phyloP scores from a whole-genome alignment of 1,284 basidiomycete species.

The Ceratobasidium sp. region DNA sequence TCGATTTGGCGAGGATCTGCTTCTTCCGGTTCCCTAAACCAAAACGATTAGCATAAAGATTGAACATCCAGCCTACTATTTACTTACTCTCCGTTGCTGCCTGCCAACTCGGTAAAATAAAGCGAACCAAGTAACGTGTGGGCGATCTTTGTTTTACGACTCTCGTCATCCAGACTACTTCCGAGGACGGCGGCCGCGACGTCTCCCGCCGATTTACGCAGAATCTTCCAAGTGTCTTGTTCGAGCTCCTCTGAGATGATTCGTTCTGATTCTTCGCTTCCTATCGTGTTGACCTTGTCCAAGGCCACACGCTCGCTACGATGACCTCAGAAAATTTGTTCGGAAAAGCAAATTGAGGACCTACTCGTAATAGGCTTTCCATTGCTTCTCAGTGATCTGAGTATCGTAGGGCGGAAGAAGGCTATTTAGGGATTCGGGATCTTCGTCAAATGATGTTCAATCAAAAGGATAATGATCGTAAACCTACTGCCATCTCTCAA shows the following conservation, averaged over 20 bases:
- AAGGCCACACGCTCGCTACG: neutral
- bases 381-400: slow-evolving; percentile 4
- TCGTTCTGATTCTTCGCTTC: neutral
- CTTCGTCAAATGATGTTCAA: too few species aligned
- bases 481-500: too few species aligned
- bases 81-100: slow-evolving; percentile 9
- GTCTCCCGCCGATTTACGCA: neutral
- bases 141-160: neutral
- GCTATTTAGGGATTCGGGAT: neutral
- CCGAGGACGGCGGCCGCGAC: neutral
- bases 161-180: slow-evolving; percentile 10
- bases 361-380: slow-evolving; percentile 8
- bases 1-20: neutral
- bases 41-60: neutral
- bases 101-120: neutral
- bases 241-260: slow-evolving; percentile 1
- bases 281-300: neutral
- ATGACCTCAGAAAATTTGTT: neutral
- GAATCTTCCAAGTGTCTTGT: slow-evolving; percentile 18
- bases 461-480: too few species aligned
- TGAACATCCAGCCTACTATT: too few species aligned
- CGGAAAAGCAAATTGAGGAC: neutral
- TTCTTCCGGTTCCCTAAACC: neutral
- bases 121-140: slow-evolving; percentile 9
- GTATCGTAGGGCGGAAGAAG: neutral